These are phyloP conservation scores for Paramecium caudatum DNA, from an alignment of 73 alveolate genomes.

Conservation along the genomic window DNA sequence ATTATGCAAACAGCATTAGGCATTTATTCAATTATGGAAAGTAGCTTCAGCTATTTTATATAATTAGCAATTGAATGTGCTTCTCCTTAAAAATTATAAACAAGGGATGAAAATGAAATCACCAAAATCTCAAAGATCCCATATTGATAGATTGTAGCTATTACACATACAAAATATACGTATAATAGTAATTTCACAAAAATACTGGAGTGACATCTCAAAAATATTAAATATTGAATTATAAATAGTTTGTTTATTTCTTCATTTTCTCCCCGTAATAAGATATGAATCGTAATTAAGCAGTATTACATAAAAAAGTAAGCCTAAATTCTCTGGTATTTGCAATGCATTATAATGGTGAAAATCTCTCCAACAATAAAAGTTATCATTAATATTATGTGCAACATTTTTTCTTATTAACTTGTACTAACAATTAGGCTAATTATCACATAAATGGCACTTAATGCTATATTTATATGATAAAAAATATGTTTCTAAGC, in stretches of 20 bases:
- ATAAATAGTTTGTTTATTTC: neutral
- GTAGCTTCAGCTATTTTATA: conserved; percentile 9
- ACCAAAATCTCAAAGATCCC: neutral
- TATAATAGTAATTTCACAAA: neutral
- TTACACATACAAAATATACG: neutral
- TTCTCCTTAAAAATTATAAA: neutral
- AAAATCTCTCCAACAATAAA: neutral
- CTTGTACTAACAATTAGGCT: neutral
- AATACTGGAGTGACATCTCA: neutral
- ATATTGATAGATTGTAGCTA: neutral
- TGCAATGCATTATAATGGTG: neutral
- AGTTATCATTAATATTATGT: neutral
- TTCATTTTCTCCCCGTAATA: neutral
- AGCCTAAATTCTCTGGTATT: neutral
- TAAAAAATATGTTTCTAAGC: neutral
- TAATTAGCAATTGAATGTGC: conserved; percentile 10
- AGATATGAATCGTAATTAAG: conserved; percentile 19
- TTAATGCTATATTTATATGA: neutral
- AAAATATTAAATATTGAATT: neutral
- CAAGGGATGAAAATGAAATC: neutral
- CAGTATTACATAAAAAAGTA: neutral
- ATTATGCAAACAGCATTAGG: conserved; percentile 40
- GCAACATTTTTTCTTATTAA: neutral
- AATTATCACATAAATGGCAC: conserved; percentile 20
- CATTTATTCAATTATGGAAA: neutral